A percentile compares a stretch with the other conserved stretches of the same genome.
Conservation (phyloP, 169 alveolate species). For the Babesia caballi region DNA sequence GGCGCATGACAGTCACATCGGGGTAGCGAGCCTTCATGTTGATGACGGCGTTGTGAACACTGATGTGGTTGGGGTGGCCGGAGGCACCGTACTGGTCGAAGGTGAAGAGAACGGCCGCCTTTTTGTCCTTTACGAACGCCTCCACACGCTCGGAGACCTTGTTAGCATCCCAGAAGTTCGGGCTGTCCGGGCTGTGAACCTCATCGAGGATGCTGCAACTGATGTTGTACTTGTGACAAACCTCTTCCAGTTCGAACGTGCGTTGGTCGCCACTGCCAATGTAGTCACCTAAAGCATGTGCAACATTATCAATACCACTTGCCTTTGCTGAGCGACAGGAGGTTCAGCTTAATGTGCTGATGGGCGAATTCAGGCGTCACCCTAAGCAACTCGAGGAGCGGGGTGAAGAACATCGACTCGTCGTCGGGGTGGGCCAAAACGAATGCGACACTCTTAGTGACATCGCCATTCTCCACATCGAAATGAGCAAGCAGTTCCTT, state of each 20-base stretch:
- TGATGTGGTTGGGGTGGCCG: conserved; percentile 74
- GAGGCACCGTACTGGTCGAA: conserved; percentile 73
- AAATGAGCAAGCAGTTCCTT: not conserved
- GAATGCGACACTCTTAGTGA: conserved; percentile 23
- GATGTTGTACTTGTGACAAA: conserved; percentile 42
- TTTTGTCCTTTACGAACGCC: conserved; percentile 4
- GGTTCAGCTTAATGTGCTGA: not conserved
- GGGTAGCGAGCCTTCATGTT: not conserved
- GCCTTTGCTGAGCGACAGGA: conserved; percentile 62
- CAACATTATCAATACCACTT: not conserved
- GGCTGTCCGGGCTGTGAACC: conserved; percentile 35
- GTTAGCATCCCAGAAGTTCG: conserved; percentile 24
- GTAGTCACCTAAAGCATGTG: conserved; percentile 49
- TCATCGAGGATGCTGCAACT: conserved; percentile 40
- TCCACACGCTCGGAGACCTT: conserved; percentile 1
- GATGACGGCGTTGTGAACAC: conserved; percentile 38
- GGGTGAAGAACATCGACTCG: conserved; percentile 90
- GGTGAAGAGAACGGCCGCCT: conserved; percentile 54
- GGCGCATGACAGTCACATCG: conserved; percentile 24
- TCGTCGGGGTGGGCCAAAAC: conserved; percentile 92
- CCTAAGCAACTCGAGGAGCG: conserved; percentile 72
- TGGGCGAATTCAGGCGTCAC: not conserved
- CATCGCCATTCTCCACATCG: not conserved
- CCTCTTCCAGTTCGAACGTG: conserved; percentile 43
- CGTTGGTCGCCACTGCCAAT: conserved; percentile 64